Evolutionary conservation across 495 filamentous ascomycete genomes (phyloP).

Genomic region (Daldinia concentrica): DNA sequence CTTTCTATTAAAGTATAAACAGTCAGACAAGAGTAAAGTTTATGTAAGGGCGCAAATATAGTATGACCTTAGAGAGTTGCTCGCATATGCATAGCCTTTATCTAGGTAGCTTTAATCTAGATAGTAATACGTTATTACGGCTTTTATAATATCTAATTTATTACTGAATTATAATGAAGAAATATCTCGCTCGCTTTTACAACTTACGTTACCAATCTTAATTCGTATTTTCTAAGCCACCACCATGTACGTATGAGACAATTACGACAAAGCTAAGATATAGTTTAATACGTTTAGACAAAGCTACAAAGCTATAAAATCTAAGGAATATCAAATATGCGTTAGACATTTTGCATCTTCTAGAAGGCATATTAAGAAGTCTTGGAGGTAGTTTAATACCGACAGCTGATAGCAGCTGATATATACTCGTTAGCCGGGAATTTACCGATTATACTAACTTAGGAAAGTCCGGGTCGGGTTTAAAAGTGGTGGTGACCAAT

Average conservation of each 20-base stretch:
- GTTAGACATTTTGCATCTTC: not conserved
- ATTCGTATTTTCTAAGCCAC: not conserved
- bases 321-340: not conserved
- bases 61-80: not conserved
- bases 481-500: slow-evolving; percentile 17
- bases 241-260: not conserved
- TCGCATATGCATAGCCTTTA: not conserved
- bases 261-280: not conserved
- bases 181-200: too few relatives aligned
- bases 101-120: not conserved
- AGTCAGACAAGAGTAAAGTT: not conserved
- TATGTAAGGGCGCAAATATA: not conserved
- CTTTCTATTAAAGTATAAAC: not conserved
- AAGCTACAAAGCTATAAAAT: not conserved
- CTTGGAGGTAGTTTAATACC: not conserved
- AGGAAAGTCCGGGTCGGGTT: slow-evolving; percentile 13
- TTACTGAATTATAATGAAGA: too few relatives aligned
- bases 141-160: too few relatives aligned
- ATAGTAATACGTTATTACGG: too few relatives aligned
- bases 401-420: not conserved
- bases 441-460: slow-evolving; percentile 14
- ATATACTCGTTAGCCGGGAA: not conserved
- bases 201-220: not conserved
- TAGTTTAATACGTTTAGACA: not conserved
- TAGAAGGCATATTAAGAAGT: not conserved